Base-by-base conservation (phyloP, 140 eudicot genomes). In the Bidens hawaiensis region DNA sequence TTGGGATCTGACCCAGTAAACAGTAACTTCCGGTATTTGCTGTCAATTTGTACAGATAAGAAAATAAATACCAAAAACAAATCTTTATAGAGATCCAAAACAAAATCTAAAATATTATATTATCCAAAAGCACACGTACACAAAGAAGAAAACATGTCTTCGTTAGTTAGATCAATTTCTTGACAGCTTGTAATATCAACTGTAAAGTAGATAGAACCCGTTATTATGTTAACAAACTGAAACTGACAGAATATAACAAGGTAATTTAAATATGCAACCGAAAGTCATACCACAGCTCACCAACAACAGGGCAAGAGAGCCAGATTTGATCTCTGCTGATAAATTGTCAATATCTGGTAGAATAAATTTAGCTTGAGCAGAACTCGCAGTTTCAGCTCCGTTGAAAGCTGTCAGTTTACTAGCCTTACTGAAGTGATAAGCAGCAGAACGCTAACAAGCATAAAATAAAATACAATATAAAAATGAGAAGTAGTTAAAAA, bases 251-350 rank as follows among this genome's bases (percentile, higher is more conserved):
- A 26, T 23, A 43, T 3, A 16, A 8, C 43, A 12, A 14, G 38
- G 58, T 59, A 4, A 6, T 46, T 30, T 64, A 46, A 9, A 31
- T 66, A 26, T 60, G 60, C 59, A 68, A 68, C 42, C 55, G 15
- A 71, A 71, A 25, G 62, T 28, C 85, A 76, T 90, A 90, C 97
- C 97, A 67, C 85, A 82, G 79, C 94, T 84, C 49, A 87, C 76
- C 73, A 90, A 84, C 78, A 87, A 75, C 58, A 90, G 72, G 40
- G 68, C 63, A 71, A 81, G 81, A 49, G 90, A 76, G 47, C 85
- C 79, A 43, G 85, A 74, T 69, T 80, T 80, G 60, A 78, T 71
- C 52, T 80, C 86, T 19, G 72, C 80, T 52, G 94, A 83, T 70
- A 87, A 82, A 59, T 83, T 87, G 51, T 67, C 76, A 38, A 90